Base-by-base conservation (phyloP, 345 rosid genomes). In the Acer yangbiense region DNA sequence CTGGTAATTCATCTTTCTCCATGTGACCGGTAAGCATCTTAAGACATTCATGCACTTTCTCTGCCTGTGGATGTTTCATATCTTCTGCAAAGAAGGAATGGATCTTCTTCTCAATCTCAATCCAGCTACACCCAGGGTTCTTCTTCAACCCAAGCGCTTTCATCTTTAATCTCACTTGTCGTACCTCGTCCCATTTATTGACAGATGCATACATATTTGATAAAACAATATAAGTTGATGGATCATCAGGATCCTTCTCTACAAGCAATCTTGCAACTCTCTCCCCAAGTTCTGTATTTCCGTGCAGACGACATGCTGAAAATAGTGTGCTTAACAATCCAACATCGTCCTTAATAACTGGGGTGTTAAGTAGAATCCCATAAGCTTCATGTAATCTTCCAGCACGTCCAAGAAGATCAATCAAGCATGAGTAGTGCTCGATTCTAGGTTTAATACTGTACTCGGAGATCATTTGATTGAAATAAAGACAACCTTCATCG, bases 101-200 rank as follows among this genome's bases (percentile, higher is more conserved):
- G 68, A 88, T 84, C 78, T 41, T 86, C 79, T 79, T 76, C 64
- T 86, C 84, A 73, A 92, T 85, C 86, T 92, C 97, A 69, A 90
- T 89, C 94, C 97, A 94, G 77, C 97, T 89, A 77, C 91, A 92
- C 7, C 95, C 93, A 1, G 93, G 94, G 67, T 81, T 90, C 88
- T 90, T 90, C 81, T 18, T 89, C 81, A 89, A 39, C 12, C 93
- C 87, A 55, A 87, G 71, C 80, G 87, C 89, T 80, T 85, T 87
- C 89, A 89, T 88, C 82, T 86, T 90, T 58, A 69, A 29, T 70
- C 97, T 90, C 75, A 88, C 86, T 71, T 73, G 71, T 1, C 89
- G 65, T n/a, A 86, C 89, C 78, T 87, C 83, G 70, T 89, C 89
- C 98, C 98, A 91, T 75, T 86, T 82, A 77, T 78, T 83, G 54